Conservation (phyloP, 176 grass and related monocot genomes). For the Eragrostis nindensis region DNA sequence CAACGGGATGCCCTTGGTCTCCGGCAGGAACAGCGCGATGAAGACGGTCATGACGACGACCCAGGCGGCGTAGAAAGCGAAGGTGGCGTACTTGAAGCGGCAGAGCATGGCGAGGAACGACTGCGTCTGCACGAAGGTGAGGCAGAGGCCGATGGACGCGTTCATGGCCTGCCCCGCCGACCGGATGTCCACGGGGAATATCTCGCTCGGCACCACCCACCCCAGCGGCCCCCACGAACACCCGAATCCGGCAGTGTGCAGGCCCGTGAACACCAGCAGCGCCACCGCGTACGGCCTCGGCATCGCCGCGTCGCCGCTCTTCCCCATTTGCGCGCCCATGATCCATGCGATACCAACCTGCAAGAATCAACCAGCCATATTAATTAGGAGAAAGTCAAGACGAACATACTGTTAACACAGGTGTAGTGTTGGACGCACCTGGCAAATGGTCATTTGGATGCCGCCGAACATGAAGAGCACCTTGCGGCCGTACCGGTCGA, state of each 20-base stretch:
- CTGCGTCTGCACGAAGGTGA: conserved; percentile 83
- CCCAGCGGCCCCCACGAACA: conserved; percentile 83
- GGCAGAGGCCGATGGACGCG: conserved; percentile 54
- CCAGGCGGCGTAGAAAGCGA: conserved; percentile 77
- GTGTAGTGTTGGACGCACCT: conserved; percentile 31
- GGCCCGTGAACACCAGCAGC: conserved; percentile 56
- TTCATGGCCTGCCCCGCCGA: conserved; percentile 79
- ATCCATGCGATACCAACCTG: conserved; percentile 76
- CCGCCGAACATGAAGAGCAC: conserved; percentile 79
- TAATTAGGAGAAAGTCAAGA: not conserved
- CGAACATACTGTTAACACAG: not conserved
- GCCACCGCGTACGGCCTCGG: conserved; percentile 52
- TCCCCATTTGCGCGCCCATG: conserved; percentile 59
- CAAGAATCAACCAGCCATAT: not conserved
- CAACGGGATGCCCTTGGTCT: conserved; percentile 76
- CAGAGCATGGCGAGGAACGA: conserved; percentile 88
- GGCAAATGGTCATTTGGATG: conserved; percentile 61
- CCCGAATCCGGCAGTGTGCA: conserved; percentile 66
- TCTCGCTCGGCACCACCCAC: conserved; percentile 80
- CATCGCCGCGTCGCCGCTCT: conserved; percentile 44
- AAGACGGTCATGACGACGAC: conserved; percentile 74
- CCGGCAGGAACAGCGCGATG: conserved; percentile 66
- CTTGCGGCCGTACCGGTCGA: conserved; percentile 80
- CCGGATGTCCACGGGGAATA: conserved; percentile 84
- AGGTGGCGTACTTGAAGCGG: conserved; percentile 67